phyloP scores from a whole-genome alignment of 2,329 filamentous ascomycete genomes.

The Aschersonia sp. region DNA sequence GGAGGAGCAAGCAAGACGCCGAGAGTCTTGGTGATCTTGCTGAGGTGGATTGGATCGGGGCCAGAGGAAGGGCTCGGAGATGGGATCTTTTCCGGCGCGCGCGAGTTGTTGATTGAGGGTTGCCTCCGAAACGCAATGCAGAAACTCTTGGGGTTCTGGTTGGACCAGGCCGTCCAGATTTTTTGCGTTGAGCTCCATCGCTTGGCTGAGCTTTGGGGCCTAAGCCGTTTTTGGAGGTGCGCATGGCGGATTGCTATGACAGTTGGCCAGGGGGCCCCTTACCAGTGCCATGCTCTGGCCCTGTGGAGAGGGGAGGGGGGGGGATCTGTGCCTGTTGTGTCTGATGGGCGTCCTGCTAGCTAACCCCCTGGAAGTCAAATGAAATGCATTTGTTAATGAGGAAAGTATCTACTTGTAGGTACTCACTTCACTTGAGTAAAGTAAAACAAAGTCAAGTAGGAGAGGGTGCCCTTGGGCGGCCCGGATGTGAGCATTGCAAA shows the following conservation, averaged over 20 bases:
- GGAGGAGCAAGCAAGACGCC: background rate
- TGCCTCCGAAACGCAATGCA: constrained; percentile 13
- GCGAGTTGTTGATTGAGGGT: constrained; percentile 18
- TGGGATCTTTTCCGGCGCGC: constrained; percentile 7
- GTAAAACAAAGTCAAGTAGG: too few relatives aligned
- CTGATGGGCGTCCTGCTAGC: too few relatives aligned
- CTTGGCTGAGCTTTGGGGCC: constrained; percentile 16
- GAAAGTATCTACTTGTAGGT: too few relatives aligned
- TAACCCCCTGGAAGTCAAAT: too few relatives aligned
- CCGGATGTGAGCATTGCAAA: too few relatives aligned
- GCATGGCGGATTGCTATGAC: background rate
- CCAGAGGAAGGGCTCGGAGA: constrained; percentile 7
- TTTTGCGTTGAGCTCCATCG: constrained; percentile 26
- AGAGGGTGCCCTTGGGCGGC: too few relatives aligned
- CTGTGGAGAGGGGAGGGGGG: background rate
- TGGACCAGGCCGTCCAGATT: constrained; percentile 18
- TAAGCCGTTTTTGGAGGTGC: constrained; percentile 15
- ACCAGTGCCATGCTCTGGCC: background rate
- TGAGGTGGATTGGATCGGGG: constrained; percentile 4
- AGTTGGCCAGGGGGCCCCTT: background rate
- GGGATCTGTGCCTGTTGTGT: too few relatives aligned
- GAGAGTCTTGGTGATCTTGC: constrained; percentile 2
- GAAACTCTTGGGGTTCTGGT: constrained; percentile 20
- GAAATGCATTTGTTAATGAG: too few relatives aligned
- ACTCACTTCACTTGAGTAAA: too few relatives aligned